phyloP scores from a whole-genome alignment of 805 yeast species.

The Ogataea paradorogensis region DNA sequence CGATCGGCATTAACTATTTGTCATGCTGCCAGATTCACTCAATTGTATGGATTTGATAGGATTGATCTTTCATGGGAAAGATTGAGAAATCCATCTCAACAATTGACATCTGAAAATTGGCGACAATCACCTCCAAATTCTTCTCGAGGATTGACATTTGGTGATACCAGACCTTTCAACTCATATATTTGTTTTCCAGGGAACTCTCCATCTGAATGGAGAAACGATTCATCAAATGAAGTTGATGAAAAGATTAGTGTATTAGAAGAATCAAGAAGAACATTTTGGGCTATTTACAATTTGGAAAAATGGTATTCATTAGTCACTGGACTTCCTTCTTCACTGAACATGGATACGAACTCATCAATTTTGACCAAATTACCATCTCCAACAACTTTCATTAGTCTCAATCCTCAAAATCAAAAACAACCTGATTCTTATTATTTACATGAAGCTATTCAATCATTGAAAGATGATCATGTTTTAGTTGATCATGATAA shows the following conservation, averaged over 20 bases:
- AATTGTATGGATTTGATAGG: conserved; percentile 31
- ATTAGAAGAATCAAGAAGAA: conserved; percentile 30
- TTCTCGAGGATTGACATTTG: too few relatives aligned
- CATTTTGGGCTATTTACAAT: conserved; percentile 33
- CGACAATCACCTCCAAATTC: not conserved
- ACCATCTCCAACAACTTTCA: conserved; percentile 30
- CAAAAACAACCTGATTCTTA: conserved; percentile 5
- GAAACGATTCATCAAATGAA: conserved; percentile 17
- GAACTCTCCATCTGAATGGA: not conserved
- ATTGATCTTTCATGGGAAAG: conserved; percentile 22
- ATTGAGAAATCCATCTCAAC: not conserved
- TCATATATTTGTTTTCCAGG: not conserved
- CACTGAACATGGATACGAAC: conserved; percentile 26
- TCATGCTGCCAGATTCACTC: conserved; percentile 27
- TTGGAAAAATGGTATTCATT: conserved; percentile 33
- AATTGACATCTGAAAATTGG: not conserved
- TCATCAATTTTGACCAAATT: conserved; percentile 30
- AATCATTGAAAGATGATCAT: conserved; percentile 27
- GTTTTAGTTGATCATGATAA: conserved; percentile 27
- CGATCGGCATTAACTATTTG: conserved; percentile 29
- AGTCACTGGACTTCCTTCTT: conserved; percentile 32
- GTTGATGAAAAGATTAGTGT: conserved; percentile 26
- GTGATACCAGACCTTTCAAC: not conserved
- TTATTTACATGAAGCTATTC: conserved; percentile 32
- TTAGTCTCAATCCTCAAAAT: conserved; percentile 12